Conservation (phyloP, 441 rosid species). For the Gossypium aridum region DNA sequence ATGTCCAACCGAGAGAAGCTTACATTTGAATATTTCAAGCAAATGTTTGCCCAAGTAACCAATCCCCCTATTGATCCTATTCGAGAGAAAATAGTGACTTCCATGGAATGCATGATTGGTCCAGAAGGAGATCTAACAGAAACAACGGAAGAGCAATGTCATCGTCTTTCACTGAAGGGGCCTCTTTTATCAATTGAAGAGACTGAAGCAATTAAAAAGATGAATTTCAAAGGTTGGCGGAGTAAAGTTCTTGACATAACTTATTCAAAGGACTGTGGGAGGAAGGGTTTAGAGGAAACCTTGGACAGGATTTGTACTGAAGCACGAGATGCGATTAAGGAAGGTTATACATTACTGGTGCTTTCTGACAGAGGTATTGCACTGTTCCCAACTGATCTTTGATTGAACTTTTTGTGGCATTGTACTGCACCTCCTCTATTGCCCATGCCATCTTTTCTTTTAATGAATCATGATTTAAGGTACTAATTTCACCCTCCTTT, state of each 20-base stretch:
- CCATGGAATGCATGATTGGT: constrained; percentile 99
- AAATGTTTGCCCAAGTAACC: constrained; percentile 99
- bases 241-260: constrained; percentile 92
- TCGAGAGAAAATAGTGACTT: constrained; percentile 98
- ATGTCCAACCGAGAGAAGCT: constrained; percentile 93
- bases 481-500: neutral
- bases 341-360: constrained; percentile 85
- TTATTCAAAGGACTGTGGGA: constrained; percentile 65
- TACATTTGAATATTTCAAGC: constrained; percentile 96
- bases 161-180: constrained; percentile 89
- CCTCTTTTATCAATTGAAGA: constrained; percentile 85
- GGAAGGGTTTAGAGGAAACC: constrained; percentile 92
- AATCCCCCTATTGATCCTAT: constrained; percentile 99
- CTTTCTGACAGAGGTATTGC: constrained; percentile 95
- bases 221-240: constrained; percentile 91
- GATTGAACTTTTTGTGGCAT: neutral
- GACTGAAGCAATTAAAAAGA: constrained; percentile 86
- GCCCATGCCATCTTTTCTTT: neutral
- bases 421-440: neutral
- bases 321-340: constrained; percentile 81
- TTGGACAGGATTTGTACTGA: constrained; percentile 87
- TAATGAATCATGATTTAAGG: constrained; percentile 3
- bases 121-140: constrained; percentile 99
- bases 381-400: constrained; percentile 1
- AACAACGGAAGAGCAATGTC: constrained; percentile 96